Evolutionary conservation across 2,329 filamentous ascomycete species (phyloP).

Genomic region (Xylaria polymorpha): DNA sequence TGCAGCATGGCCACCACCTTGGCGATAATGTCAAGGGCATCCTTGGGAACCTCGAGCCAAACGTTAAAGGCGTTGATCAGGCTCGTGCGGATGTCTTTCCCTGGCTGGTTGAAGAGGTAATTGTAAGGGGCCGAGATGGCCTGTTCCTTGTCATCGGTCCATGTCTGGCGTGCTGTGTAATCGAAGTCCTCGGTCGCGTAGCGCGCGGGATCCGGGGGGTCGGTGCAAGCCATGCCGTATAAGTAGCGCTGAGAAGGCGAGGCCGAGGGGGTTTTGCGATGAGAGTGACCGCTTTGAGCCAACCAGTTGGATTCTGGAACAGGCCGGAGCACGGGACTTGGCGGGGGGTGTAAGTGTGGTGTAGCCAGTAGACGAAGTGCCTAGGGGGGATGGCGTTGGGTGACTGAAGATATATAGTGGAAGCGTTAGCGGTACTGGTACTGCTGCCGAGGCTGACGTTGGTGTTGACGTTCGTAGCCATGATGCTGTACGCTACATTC

Average conservation of each 20-base stretch:
- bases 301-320: conserved; percentile 73
- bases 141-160: conserved; percentile 80
- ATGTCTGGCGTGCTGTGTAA: conserved; percentile 64
- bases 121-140: conserved; percentile 83
- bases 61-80: conserved; percentile 84
- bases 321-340: conserved; percentile 60
- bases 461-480: conserved; percentile 40
- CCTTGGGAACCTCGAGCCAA: conserved; percentile 79
- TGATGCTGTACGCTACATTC: conserved; percentile 17
- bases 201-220: conserved; percentile 61
- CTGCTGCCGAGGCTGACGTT: conserved; percentile 13
- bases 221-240: conserved; percentile 54
- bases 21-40: conserved; percentile 78
- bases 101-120: conserved; percentile 81
- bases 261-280: conserved; percentile 48
- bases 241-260: conserved; percentile 49
- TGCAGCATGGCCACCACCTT: conserved; percentile 87
- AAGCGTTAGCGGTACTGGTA: conserved; percentile 12
- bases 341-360: conserved; percentile 49
- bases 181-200: conserved; percentile 68
- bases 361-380: conserved; percentile 74
- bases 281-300: conserved; percentile 53
- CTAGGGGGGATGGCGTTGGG: conserved; percentile 78
- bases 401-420: conserved; percentile 55
- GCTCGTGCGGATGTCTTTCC: conserved; percentile 85